Evolutionary conservation across 768 basidiomycete genomes (phyloP), one percentile per base, ranked within the genome.

Genomic region (Lactarius trivialis): DNA sequence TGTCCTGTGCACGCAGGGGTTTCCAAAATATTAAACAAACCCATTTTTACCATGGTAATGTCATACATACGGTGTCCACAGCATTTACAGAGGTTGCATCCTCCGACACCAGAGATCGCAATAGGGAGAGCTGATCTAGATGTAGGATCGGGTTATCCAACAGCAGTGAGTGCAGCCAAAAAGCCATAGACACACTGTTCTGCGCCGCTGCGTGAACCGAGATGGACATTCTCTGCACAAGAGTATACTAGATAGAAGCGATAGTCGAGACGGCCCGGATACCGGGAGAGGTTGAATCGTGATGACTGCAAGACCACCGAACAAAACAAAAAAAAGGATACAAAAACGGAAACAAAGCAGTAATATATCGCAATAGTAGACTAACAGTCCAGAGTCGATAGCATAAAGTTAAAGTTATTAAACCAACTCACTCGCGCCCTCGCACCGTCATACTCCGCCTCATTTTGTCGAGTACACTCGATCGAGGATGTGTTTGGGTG

Each of bases 61-160:
- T 32, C 52, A 24, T 19, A 63, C 76, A 56, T 74, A 91, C 90
- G 67, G 71, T 78, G 72, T 93, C 91, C 0, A 77, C 68, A 3
- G 84, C 76, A 71, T 90, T 82, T 30, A 89, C 75, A 48, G 82
- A 76, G 57, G 78, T 78, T 14, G 85, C 77, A 69, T 89, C 81
- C 70, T 89, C 84, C 21, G 78, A 69, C 36, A 89, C 68, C 51
- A 93, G 78, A 1, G 84, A 77, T 53, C 84, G 83, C 45, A 92
- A 78, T n/a, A 92, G 76, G 41, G 83, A 81, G 39, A 84, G 74
- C 73, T 93, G 91, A 68, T 84, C 91, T 91, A 68, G 1, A 21
- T 15, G 15, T 34, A 21, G 28, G 39, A n/a, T n/a, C 30, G 21
- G 52, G 21, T 45, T 19, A 52, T 24, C 4, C 21, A 34, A 48